phyloP scores from a whole-genome alignment of 345 rosid species.

The Isatis tinctoria region DNA sequence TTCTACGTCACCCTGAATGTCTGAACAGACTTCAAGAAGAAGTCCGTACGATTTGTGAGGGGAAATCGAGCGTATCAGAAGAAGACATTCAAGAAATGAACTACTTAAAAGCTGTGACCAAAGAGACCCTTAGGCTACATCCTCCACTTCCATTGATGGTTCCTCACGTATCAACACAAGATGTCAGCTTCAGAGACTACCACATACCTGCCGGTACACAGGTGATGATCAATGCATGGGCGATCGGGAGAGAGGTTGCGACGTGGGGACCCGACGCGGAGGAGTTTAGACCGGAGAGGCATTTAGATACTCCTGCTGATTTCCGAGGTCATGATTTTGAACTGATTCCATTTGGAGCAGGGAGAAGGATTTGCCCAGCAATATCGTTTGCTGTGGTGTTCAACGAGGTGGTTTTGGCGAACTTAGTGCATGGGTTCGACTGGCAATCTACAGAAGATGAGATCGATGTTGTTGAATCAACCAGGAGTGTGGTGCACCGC shows the following conservation, averaged over 20 bases:
- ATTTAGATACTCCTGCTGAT: conserved; percentile 13
- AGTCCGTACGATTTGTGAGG: conserved; percentile 9
- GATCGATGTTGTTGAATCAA: neutral
- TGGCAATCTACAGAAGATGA: conserved; percentile 18
- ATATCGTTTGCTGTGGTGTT: conserved; percentile 12
- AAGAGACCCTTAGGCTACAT: conserved; percentile 37
- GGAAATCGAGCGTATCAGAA: conserved; percentile 2
- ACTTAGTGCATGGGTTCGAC: conserved; percentile 16
- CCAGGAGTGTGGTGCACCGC: neutral
- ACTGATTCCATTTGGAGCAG: conserved; percentile 31
- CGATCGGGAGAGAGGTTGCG: conserved; percentile 27
- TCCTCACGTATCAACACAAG: conserved; percentile 26
- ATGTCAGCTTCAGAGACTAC: conserved; percentile 26
- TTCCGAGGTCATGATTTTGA: conserved; percentile 27
- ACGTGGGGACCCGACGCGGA: conserved; percentile 28
- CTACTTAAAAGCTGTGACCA: conserved; percentile 37
- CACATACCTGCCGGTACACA: conserved; percentile 27
- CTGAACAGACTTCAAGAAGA: conserved; percentile 30
- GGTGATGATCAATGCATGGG: conserved; percentile 35
- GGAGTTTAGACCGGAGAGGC: conserved; percentile 29
- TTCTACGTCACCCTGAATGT: conserved; percentile 28
- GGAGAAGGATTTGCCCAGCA: conserved; percentile 32
- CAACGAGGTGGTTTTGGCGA: conserved; percentile 27
- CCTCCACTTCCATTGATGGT: conserved; percentile 40
- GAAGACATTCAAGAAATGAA: conserved; percentile 22